Percentiles rank a stretch among this genome's conserved stretches.
Evolutionary conservation across 352 stramenopile genomes (phyloP).

Genomic region (Phytopythium chamaehyphon): DNA sequence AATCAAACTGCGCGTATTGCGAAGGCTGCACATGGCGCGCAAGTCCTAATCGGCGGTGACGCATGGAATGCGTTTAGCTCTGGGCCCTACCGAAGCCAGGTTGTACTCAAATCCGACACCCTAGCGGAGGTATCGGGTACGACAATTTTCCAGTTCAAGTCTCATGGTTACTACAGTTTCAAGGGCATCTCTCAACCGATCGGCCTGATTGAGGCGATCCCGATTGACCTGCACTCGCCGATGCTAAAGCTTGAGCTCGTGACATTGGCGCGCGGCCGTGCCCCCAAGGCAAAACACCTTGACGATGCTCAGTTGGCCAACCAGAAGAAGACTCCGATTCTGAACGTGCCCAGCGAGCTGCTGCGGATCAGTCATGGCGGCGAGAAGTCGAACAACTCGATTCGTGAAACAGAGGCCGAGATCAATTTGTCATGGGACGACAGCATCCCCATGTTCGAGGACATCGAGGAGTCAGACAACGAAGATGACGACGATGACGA

Average conservation of each 20-base stretch:
- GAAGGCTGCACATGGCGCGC: conserved; percentile 72
- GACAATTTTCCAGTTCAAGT: conserved; percentile 81
- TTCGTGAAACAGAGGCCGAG: conserved; percentile 79
- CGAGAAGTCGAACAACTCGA: conserved; percentile 71
- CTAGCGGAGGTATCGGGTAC: conserved; percentile 40
- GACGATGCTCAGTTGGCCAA: conserved; percentile 43
- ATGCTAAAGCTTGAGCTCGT: conserved; percentile 39
- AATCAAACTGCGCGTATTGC: conserved; percentile 87
- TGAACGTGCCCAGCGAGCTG: conserved; percentile 49
- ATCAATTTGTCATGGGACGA: conserved; percentile 71
- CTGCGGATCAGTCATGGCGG: conserved; percentile 54
- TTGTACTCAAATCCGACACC: conserved; percentile 36
- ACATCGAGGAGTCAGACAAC: conserved; percentile 36
- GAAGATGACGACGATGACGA: conserved; percentile 38
- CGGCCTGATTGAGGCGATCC: conserved; percentile 74
- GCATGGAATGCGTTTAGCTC: conserved; percentile 68
- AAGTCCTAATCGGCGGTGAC: conserved; percentile 80
- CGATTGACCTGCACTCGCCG: conserved; percentile 50
- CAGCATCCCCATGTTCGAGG: conserved; percentile 69
- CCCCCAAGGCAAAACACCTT: conserved; percentile 61
- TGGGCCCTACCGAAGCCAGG: conserved; percentile 27
- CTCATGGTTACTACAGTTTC: conserved; percentile 79
- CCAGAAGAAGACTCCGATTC: conserved; percentile 44
- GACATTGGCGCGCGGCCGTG: conserved; percentile 22
- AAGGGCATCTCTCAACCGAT: conserved; percentile 85